Conservation (phyloP, 164 flowering plant species). For the Magnolia changhungtana region DNA sequence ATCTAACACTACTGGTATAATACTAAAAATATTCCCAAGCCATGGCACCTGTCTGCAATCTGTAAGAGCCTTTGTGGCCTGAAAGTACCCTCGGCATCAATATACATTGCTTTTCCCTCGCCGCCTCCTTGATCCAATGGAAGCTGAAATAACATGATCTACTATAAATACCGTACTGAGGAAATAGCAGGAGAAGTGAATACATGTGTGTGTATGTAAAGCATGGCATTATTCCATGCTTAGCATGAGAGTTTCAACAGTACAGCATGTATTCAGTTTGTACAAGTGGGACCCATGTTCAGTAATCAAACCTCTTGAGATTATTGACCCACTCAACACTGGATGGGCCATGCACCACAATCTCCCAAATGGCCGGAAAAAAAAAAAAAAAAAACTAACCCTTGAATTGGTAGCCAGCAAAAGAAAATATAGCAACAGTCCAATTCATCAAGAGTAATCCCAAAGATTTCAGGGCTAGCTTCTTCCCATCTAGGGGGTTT, state of each 20-base stretch:
- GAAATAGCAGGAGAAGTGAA: neutral
- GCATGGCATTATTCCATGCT: neutral
- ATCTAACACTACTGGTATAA: slow-evolving; percentile 3
- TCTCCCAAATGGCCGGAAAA: neutral
- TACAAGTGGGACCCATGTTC: neutral
- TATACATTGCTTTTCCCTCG: slow-evolving; percentile 96
- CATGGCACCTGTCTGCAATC: slow-evolving; percentile 82
- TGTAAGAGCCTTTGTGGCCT: slow-evolving; percentile 92
- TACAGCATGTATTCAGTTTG: neutral
- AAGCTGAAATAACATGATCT: slow-evolving; percentile 51
- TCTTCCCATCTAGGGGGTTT: neutral
- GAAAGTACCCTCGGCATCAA: slow-evolving; percentile 97
- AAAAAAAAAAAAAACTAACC: neutral
- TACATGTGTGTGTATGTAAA: too few species aligned
- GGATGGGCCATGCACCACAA: neutral
- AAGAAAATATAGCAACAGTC: neutral
- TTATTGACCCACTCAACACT: neutral
- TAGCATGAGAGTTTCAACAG: neutral
- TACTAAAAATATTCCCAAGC: neutral
- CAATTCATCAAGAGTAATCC: neutral
- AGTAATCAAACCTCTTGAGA: neutral
- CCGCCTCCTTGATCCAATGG: slow-evolving; percentile 99
- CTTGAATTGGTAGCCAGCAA: neutral
- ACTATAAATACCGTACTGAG: neutral
- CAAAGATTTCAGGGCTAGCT: neutral